These are phyloP conservation scores for Colletotrichum euphorbiae DNA, from an alignment of 2,329 filamentous ascomycete genomes.

Conservation along the genomic window DNA sequence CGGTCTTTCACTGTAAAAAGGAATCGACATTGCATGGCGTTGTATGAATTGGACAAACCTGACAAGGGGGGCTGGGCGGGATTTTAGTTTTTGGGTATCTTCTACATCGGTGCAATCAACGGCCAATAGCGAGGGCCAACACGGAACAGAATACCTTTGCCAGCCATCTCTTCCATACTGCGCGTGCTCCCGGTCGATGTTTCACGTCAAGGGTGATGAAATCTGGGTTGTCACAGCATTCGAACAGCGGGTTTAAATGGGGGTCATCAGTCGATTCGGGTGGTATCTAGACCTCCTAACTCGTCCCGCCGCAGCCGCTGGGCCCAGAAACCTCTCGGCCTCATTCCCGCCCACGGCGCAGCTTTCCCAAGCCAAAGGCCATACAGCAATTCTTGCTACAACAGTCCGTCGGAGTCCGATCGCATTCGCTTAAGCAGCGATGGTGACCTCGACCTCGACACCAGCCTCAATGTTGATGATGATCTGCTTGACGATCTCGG, in stretches of 20 bases:
- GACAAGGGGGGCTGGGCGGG: background rate
- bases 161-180: no score
- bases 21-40: constrained; percentile 36
- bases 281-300: constrained; percentile 39
- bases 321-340: constrained; percentile 18
- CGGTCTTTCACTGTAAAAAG: constrained; percentile 10
- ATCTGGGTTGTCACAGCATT: background rate
- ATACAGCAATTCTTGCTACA: constrained; percentile 29
- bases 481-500: constrained; percentile 97
- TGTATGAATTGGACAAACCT: constrained; percentile 5
- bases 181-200: no score
- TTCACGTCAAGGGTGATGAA: no score
- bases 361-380: constrained; percentile 30
- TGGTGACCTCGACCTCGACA: constrained; percentile 94
- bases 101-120: background rate
- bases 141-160: no score
- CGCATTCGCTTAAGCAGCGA: constrained; percentile 77
- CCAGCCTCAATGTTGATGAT: constrained; percentile 96
- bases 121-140: no score
- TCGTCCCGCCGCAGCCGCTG: constrained; percentile 23
- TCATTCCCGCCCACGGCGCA: background rate
- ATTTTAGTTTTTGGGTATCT: background rate
- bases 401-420: background rate
- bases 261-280: constrained; percentile 34
- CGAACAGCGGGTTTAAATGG: background rate